Base-by-base conservation (phyloP, 176 grass and related monocot species). In the Aegilops umbellulata region DNA sequence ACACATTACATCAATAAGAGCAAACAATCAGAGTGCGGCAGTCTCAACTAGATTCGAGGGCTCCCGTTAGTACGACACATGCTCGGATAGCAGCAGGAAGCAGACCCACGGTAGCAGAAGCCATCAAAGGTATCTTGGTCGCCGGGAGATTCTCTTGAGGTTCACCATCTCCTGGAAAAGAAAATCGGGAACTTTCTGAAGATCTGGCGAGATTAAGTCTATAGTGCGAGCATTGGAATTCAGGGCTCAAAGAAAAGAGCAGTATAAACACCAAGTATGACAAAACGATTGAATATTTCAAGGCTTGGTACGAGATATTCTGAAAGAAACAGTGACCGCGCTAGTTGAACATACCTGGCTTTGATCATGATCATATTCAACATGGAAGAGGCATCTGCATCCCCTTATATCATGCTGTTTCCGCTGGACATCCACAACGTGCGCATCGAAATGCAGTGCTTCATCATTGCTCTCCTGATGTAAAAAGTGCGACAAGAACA, bases 371-470 rank as follows among this genome's bases (percentile, higher is more conserved):
- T 94, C 80, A 60, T 99, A 99, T 84, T 82, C 62, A 20, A 99
- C 58, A 35, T 83, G 82, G 90, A 99, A 99, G 61, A 92, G 78
- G 60, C 97, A 99, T 78, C 94, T 88, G 83, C 97, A 99, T 39
- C 97, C 97, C 79, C 97, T 93, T 61, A 99, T 95, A 60, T 99
- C 97, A 86, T 99, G 97, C 19, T 89, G 86, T 30, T 95, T 93
- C 74, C 87, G 88, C 70, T 93, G 76, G 15, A 95, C 84, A 80
- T 97, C 92, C 11, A 94, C 6, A 41, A 97, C 74, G 80, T 97
- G 94, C 1, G 94, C 94, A 83, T 99, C 97, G 12, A 97, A 99
- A 87, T 99, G 92, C 82, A 92, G 75, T 69, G 97, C 94, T 8
- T 93, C 90, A 3, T 94, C 89, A 10, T 88, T 91, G 61, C 72